Conservation (phyloP, 805 yeast genomes). For the Pichia kluyveri region DNA sequence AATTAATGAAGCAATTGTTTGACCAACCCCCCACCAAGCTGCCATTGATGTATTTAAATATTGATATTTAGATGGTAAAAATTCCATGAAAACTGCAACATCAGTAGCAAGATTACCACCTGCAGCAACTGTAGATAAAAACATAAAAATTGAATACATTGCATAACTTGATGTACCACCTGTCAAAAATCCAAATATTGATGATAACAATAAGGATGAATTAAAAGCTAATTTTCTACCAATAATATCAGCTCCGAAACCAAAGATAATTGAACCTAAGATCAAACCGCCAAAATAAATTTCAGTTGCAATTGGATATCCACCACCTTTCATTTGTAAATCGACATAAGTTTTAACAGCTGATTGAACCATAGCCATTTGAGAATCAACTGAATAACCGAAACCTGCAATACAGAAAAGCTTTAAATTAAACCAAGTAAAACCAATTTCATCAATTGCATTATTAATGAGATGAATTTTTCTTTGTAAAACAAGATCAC, state of each 20-base stretch:
- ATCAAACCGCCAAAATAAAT: conserved; percentile 43
- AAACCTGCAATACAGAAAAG: conserved; percentile 44
- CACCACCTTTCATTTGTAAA: conserved; percentile 35
- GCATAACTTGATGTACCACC: conserved; percentile 45
- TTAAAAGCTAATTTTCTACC: conserved; percentile 48
- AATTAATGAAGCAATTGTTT: conserved; percentile 40
- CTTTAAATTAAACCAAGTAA: conserved; percentile 46
- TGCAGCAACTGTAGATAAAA: conserved; percentile 35
- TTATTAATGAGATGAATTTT: conserved; percentile 40
- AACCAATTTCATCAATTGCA: conserved; percentile 54
- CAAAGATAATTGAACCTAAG: conserved; percentile 48
- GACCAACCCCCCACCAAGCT: conserved; percentile 58
- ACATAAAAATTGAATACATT: conserved; percentile 40
- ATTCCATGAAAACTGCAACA: conserved; percentile 44
- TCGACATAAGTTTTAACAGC: conserved; percentile 38
- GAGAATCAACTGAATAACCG: conserved; percentile 52
- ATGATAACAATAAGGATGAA: conserved; percentile 36
- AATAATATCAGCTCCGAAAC: conserved; percentile 44
- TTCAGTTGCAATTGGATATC: conserved; percentile 36
- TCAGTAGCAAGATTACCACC: conserved; percentile 54
- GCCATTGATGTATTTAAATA: conserved; percentile 47
- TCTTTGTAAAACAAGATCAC: conserved; percentile 29
- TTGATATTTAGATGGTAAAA: conserved; percentile 41
- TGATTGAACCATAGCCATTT: conserved; percentile 38
- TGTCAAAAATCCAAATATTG: conserved; percentile 41